phyloP scores from a whole-genome alignment of 257 asterid species.

The Salvia miltiorrhiza region DNA sequence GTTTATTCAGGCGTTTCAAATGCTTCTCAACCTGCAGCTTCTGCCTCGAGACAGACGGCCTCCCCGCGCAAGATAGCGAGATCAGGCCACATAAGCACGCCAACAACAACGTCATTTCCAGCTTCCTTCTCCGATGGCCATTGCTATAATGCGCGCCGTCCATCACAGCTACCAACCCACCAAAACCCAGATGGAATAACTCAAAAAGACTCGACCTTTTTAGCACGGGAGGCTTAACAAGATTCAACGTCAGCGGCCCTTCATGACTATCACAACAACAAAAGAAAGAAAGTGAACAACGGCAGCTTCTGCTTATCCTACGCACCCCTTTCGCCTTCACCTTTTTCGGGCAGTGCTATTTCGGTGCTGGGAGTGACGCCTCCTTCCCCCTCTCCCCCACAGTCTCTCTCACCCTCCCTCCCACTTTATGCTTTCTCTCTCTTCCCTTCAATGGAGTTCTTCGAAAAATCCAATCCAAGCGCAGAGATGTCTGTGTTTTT shows the following conservation, averaged over 20 bases:
- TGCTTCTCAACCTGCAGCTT: conserved; percentile 64
- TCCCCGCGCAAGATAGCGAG: conserved; percentile 49
- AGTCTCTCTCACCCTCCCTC: conserved; percentile 10
- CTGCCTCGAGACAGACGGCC: conserved; percentile 47
- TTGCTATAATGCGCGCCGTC: conserved; percentile 33
- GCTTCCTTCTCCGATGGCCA: conserved; percentile 25
- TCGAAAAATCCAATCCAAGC: conserved; percentile 36
- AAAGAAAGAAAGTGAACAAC: neutral
- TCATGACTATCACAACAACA: conserved; percentile 4
- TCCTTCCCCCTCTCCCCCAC: conserved; percentile 8
- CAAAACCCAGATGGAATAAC: conserved; percentile 18
- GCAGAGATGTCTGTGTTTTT: conserved; percentile 29
- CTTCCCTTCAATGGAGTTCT: conserved; percentile 17
- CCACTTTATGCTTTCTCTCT: neutral
- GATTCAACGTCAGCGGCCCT: conserved; percentile 17
- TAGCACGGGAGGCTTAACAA: conserved; percentile 2
- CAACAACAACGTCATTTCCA: conserved; percentile 25
- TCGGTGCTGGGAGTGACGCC: conserved; percentile 22
- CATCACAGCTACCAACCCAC: conserved; percentile 19
- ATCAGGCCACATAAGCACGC: conserved; percentile 35
- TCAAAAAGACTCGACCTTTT: conserved; percentile 22
- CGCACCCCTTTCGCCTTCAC: conserved; percentile 19
- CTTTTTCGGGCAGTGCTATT: conserved; percentile 13
- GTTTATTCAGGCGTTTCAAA: conserved; percentile 69
- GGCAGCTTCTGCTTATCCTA: conserved; percentile 32